A percentile compares a stretch with the other conserved stretches of the same genome.
Evolutionary conservation across 1,284 basidiomycete species (phyloP).

Genomic region (Jaminaea rosea): DNA sequence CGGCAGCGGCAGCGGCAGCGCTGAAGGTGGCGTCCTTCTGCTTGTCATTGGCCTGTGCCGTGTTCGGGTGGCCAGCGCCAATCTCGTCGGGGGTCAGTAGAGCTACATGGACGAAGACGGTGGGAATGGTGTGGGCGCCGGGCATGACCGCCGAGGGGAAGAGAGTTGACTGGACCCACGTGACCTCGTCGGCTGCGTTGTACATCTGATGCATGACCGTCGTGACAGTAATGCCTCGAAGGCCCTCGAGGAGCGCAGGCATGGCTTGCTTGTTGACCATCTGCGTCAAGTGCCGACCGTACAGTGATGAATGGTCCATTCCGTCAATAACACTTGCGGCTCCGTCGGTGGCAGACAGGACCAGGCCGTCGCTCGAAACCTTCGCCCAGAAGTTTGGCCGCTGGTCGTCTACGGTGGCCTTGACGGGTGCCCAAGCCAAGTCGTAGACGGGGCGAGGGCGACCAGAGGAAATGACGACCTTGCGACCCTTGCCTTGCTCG

Average conservation of each 20-base stretch:
- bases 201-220: conserved; percentile 26
- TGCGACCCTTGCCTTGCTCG: conserved; percentile 43
- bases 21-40: conserved; percentile 19
- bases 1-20: background rate
- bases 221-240: conserved; percentile 22
- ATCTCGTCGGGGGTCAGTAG: background rate
- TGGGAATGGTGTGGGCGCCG: conserved; percentile 18
- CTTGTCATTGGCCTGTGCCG: conserved; percentile 17
- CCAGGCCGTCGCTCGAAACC: conserved; percentile 31
- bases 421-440: conserved; percentile 31
- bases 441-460: conserved; percentile 35
- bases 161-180: background rate
- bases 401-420: conserved; percentile 14
- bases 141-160: conserved; percentile 3
- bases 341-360: conserved; percentile 23
- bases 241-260: conserved; percentile 25
- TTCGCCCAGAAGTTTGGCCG: conserved; percentile 37
- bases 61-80: conserved; percentile 19
- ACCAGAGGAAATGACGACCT: conserved; percentile 39
- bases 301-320: conserved; percentile 9
- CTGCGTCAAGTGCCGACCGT: conserved; percentile 26
- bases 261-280: conserved; percentile 29
- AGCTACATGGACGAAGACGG: conserved; percentile 28
- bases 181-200: background rate
- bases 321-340: conserved; percentile 24